Percentiles rank a stretch among this genome's conserved stretches.
Conservation (phyloP, 805 yeast species). For the Wickerhamiella domercqiae region DNA sequence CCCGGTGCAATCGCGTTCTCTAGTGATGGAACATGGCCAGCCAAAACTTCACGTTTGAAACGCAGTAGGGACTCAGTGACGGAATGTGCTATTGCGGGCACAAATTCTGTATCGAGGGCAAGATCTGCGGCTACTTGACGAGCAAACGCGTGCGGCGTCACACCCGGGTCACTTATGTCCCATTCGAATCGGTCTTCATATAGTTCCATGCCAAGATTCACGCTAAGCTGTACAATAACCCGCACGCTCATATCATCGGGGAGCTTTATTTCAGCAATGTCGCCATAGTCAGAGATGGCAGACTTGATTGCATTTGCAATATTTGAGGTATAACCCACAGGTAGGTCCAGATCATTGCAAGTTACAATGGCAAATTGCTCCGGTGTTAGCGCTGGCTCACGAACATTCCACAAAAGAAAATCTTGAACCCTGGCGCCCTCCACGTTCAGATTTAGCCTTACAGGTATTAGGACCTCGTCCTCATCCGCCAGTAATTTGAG, state of each 20-base stretch:
- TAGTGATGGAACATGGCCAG: constrained; percentile 36
- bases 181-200: constrained; percentile 91
- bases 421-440: constrained; percentile 42
- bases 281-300: constrained; percentile 64
- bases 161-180: constrained; percentile 41
- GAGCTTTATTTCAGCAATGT: constrained; percentile 46
- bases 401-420: constrained; percentile 58
- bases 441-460: constrained; percentile 45
- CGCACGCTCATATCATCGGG: constrained; percentile 55
- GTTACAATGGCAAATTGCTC: constrained; percentile 59
- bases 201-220: constrained; percentile 66
- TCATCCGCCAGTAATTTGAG: constrained; percentile 28
- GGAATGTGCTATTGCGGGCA: constrained; percentile 77
- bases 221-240: constrained; percentile 65
- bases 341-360: constrained; percentile 72
- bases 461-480: constrained; percentile 42
- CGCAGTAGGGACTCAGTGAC: constrained; percentile 65
- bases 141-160: constrained; percentile 79
- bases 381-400: constrained; percentile 53
- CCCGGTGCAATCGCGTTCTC: constrained; percentile 47
- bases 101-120: constrained; percentile 72
- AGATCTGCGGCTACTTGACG: constrained; percentile 65
- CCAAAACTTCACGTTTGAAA: constrained; percentile 68
- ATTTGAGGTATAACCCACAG: constrained; percentile 42
- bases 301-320: constrained; percentile 59